Conservation (phyloP, 108 stramenopile genomes). For the Nannochloropsis salina region DNA sequence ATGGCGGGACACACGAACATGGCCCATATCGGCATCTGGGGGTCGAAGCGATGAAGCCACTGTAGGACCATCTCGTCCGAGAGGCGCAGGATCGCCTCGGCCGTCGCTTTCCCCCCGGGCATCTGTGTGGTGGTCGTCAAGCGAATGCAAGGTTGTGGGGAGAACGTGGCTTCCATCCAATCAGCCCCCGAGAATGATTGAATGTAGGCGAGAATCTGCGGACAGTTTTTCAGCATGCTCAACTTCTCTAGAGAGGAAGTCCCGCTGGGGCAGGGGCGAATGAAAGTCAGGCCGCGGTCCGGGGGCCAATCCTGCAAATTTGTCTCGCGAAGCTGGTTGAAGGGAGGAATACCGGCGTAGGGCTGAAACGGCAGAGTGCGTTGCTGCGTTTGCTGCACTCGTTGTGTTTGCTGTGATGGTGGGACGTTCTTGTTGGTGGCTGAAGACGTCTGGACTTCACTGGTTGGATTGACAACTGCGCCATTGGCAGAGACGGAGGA, state of each 20-base stretch:
- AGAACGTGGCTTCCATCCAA: background rate
- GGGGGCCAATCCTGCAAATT: background rate
- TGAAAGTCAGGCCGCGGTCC: background rate
- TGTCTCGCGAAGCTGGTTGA: background rate
- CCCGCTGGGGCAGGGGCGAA: background rate
- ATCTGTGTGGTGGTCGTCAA: background rate
- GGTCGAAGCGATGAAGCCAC: background rate
- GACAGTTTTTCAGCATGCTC: background rate
- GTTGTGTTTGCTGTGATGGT: background rate
- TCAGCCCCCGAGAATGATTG: background rate
- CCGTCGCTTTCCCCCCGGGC: background rate
- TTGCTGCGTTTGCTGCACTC: background rate
- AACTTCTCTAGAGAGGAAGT: background rate
- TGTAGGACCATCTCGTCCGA: background rate
- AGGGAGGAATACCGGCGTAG: background rate
- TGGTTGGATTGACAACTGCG: background rate
- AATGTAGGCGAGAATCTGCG: background rate
- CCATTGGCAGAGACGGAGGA: background rate
- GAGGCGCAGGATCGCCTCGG: background rate
- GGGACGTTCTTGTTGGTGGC: no score
- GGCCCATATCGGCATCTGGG: background rate
- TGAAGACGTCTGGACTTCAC: background rate
- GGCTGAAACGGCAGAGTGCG: background rate
- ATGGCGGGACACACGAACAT: background rate
- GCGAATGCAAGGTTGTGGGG: background rate